These are phyloP conservation scores for Beauveria brongniartii DNA, from an alignment of 2,329 filamentous ascomycete species.

Conservation along the genomic window DNA sequence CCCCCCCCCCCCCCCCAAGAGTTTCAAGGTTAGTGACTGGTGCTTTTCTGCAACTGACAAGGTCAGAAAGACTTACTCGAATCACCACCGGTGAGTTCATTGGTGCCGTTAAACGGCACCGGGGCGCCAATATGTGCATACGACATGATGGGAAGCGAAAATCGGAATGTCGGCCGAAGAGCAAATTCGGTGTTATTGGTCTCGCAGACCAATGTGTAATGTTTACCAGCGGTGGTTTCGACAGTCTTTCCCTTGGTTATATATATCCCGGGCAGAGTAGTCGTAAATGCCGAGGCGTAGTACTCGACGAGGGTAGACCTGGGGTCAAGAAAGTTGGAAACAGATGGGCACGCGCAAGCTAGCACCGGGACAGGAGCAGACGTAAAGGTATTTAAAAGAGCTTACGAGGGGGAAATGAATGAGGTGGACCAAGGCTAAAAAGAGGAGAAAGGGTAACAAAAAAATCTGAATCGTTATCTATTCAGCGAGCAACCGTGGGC, in stretches of 20 bases:
- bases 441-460: conserved; percentile 10
- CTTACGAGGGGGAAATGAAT: conserved; percentile 1
- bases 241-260: neutral
- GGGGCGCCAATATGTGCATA: conserved; percentile 53
- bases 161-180: neutral
- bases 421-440: conserved; percentile 3
- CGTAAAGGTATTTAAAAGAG: conserved; percentile 5
- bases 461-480: conserved; percentile 9
- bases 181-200: neutral
- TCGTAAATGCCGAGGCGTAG: too few species aligned
- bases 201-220: neutral
- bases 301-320: too few species aligned
- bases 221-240: neutral
- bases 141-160: conserved; percentile 38
- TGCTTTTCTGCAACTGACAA: neutral
- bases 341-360: too few species aligned
- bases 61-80: conserved; percentile 52
- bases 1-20: too few species aligned
- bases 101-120: conserved; percentile 54
- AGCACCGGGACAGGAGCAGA: too few species aligned
- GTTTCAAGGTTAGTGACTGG: neutral
- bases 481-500: conserved; percentile 1
- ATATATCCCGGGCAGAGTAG: neutral
- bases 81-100: conserved; percentile 62
- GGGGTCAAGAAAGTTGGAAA: too few species aligned